phyloP scores from a whole-genome alignment of 495 filamentous ascomycete genomes.

The Penicillium soppii region DNA sequence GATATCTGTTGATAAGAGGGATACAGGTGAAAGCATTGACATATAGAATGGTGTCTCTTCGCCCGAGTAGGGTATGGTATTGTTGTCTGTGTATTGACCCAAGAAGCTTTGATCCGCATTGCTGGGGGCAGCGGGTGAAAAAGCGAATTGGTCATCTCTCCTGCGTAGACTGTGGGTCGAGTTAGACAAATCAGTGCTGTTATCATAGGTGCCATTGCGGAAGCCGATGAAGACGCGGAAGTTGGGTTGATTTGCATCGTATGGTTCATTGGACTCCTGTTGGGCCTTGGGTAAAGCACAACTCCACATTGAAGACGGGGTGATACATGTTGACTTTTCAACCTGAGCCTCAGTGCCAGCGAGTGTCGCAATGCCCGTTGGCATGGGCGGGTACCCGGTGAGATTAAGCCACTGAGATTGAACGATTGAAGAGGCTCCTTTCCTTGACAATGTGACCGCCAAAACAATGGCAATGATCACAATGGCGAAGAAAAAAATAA shows the following conservation, averaged over 20 bases:
- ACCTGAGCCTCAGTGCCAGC: slow-evolving; percentile 59
- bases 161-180: slow-evolving; percentile 16
- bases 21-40: slow-evolving; percentile 37
- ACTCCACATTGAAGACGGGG: slow-evolving; percentile 72
- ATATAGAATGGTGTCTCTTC: slow-evolving; percentile 55
- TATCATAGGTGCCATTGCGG: slow-evolving; percentile 62
- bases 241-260: slow-evolving; percentile 64
- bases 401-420: slow-evolving; percentile 75
- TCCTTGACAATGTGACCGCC: slow-evolving; percentile 58
- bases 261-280: slow-evolving; percentile 58
- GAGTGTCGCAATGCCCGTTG: slow-evolving; percentile 76
- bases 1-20: slow-evolving; percentile 24
- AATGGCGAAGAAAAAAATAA: slow-evolving; percentile 52
- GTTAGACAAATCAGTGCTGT: slow-evolving; percentile 33
- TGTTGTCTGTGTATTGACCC: slow-evolving; percentile 78
- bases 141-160: slow-evolving; percentile 38
- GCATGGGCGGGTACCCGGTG: slow-evolving; percentile 82
- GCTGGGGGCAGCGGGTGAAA: slow-evolving; percentile 63
- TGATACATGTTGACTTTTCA: slow-evolving; percentile 63
- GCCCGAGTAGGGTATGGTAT: slow-evolving; percentile 53
- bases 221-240: slow-evolving; percentile 79
- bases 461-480: slow-evolving; percentile 61
- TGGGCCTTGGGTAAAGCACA: slow-evolving; percentile 77
- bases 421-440: slow-evolving; percentile 37
- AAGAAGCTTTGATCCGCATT: slow-evolving; percentile 72